Base-by-base conservation (phyloP, 2,329 filamentous ascomycete genomes). In the Phoma sp. region DNA sequence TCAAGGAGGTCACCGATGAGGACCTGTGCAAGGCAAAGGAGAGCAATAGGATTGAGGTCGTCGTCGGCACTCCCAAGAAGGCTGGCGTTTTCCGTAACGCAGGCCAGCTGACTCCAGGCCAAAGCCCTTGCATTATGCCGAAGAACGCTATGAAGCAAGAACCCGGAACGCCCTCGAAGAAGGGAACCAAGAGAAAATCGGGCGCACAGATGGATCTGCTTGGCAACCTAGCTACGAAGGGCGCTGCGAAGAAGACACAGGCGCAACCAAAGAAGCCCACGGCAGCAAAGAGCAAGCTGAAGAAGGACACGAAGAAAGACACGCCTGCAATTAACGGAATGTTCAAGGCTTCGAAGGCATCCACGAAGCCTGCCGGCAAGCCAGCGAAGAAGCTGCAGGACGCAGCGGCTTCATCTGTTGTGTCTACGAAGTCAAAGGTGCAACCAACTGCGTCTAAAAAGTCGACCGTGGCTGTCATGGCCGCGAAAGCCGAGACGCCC, bases 91-190 rank as follows among this genome's bases (percentile, higher is more conserved):
- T 71, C 50, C 60, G 63, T 60, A 63, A 60, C 60, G 52, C 67
- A 62, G 69, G 71, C n/a, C 67, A 74, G 43, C 58, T 71, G 8
- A 75, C 72, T 37, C 72, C 72, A 29, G 70, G 62, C 32, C 66
- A 71, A 57, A 75, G 72, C 43, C 72, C 72, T 25, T 70, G 66
- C 40, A 67, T 73, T 23, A 36, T 49, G n/a, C 64, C 70, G 29
- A 63, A 63, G 29, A 54, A 59, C 1, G 47, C 59, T 32, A 32
- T 64, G 49, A 66, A 67, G 14, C 44, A 60, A 36, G 69, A 70
- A 27, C 66, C 67, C 14, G 52, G 57, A 1, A 72, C 67, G n/a
- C 69, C 70, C 8, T 67, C 70, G 10, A 71, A 70, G 60, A 70
- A 62, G 47, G 68, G 66, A 3, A 68, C 59, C 22, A 74, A 73